Evolutionary conservation across 495 filamentous ascomycete genomes (phyloP), one percentile per base, ranked within the genome.

Genomic region (Xylaria bambusicola): DNA sequence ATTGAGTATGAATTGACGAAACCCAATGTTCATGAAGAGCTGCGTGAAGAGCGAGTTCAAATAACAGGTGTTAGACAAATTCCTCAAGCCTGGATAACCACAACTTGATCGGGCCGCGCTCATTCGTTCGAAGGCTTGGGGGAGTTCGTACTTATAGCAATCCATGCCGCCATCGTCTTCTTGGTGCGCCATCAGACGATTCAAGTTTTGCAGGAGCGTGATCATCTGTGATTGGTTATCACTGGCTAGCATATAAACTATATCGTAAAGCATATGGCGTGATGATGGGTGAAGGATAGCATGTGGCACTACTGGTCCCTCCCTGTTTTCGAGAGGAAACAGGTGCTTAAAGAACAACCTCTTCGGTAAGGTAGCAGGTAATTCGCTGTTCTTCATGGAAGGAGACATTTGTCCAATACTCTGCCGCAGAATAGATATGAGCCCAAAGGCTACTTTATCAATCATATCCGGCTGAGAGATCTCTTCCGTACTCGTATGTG

Each of bases 21-120:
- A 97, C 24, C 84, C 81, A 35, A 89, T 72, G 67, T 99, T 98
- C 93, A 97, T 97, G 77, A 95, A 99, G 1, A 99, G 86, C 68
- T 98, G 95, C 1, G 92, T 94, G 60, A 98, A 83, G 4, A 99
- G 79, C 0, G 94, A 98, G 73, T 98, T 98, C 71, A 98, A 80
- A 69, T 99, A 99, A 75, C 94, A 99, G 6, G 94, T 98, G 68
- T 97, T 97, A 5, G 92, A 93, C 2, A 98, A 81, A 67, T 99
- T 99, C 58, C 78, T 81, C 2, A 99, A 73, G 2, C 94, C 94
- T 17, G 90, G 85, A 66, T 95, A 93, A 24, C 90, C 90, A 41
- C 86, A 87, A 13, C 82, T 71, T 1, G 90, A 86, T 59, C 91
- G 83, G 31, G 94, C 84, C 57, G 84, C 83, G 65, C 87, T 87